phyloP scores from a whole-genome alignment of 495 filamentous ascomycete genomes.

The Saxophila tyrrhenica region DNA sequence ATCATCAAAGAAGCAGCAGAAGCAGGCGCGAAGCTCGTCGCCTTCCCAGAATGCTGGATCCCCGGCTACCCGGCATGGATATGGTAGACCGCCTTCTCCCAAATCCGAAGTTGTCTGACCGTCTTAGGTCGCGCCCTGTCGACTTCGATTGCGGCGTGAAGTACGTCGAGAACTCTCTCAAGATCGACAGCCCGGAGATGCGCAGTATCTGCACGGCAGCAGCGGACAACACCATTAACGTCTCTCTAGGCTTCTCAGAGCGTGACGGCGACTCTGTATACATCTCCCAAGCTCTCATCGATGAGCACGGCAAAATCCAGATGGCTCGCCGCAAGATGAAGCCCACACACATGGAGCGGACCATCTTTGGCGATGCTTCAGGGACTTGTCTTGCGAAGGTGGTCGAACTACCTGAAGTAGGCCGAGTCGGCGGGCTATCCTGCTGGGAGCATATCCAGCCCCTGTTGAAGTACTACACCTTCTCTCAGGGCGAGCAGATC shows the following conservation, averaged over 20 bases:
- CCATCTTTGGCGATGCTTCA: slow-evolving; percentile 45
- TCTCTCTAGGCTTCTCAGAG: slow-evolving; percentile 46
- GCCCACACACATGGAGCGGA: slow-evolving; percentile 52
- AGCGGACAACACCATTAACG: slow-evolving; percentile 34
- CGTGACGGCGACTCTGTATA: slow-evolving; percentile 38
- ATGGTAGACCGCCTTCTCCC: slow-evolving; percentile 33
- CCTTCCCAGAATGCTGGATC: slow-evolving; percentile 47
- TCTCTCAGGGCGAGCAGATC: slow-evolving; percentile 39
- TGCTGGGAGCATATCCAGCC: slow-evolving; percentile 55
- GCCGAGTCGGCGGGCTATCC: slow-evolving; percentile 19
- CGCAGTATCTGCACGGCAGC: slow-evolving; percentile 33
- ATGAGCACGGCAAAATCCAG: slow-evolving; percentile 34
- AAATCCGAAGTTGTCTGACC: neutral
- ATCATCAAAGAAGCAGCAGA: slow-evolving; percentile 43
- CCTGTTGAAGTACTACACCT: slow-evolving; percentile 47
- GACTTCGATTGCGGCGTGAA: slow-evolving; percentile 33
- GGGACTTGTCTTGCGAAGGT: slow-evolving; percentile 37
- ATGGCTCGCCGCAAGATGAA: slow-evolving; percentile 46
- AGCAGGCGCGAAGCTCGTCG: slow-evolving; percentile 39
- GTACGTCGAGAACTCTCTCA: slow-evolving; percentile 44
- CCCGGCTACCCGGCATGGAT: slow-evolving; percentile 49
- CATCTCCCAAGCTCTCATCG: slow-evolving; percentile 46
- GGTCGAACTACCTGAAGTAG: slow-evolving; percentile 36
- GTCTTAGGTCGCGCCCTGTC: slow-evolving; percentile 16
- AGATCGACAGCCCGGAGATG: slow-evolving; percentile 38